These are phyloP conservation scores for Hypholoma sublateritium DNA, from an alignment of 768 basidiomycete genomes.

Conservation along the genomic window DNA sequence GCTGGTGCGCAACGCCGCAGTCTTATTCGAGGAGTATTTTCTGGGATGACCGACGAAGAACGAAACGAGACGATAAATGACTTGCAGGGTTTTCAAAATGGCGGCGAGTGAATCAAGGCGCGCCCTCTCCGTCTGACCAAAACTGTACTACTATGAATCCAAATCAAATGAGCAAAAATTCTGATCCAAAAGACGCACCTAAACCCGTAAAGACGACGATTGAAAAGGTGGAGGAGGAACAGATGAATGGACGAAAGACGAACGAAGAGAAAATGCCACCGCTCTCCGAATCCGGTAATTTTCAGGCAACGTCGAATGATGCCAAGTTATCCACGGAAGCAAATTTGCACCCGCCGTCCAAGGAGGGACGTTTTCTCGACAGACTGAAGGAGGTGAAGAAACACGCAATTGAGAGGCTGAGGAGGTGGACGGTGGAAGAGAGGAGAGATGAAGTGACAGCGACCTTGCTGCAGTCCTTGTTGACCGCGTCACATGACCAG, in stretches of 20 bases:
- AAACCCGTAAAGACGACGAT: not conserved
- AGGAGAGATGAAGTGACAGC: conserved; percentile 2
- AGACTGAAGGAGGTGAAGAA: not conserved
- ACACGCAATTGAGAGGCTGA: not conserved
- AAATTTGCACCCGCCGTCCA: not conserved
- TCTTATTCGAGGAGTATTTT: not conserved
- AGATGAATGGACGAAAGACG: too few species aligned
- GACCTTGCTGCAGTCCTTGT: not conserved
- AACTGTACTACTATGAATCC: not conserved
- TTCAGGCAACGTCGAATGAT: not conserved
- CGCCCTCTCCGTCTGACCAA: conserved; percentile 4
- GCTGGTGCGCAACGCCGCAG: not conserved
- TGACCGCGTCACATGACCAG: conserved; percentile 1
- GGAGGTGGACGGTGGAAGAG: not conserved
- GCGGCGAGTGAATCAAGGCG: not conserved
- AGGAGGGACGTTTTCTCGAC: not conserved
- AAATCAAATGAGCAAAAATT: not conserved
- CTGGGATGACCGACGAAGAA: too few species aligned
- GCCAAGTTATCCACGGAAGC: not conserved
- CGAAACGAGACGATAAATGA: too few species aligned
- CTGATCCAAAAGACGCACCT: not conserved
- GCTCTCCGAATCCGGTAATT: too few species aligned
- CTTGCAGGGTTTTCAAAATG: not conserved
- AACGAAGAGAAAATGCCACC: too few species aligned
- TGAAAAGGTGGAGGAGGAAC: not conserved